These are phyloP conservation scores for Alliaria petiolata DNA, from an alignment of 345 rosid genomes.

Conservation along the genomic window DNA sequence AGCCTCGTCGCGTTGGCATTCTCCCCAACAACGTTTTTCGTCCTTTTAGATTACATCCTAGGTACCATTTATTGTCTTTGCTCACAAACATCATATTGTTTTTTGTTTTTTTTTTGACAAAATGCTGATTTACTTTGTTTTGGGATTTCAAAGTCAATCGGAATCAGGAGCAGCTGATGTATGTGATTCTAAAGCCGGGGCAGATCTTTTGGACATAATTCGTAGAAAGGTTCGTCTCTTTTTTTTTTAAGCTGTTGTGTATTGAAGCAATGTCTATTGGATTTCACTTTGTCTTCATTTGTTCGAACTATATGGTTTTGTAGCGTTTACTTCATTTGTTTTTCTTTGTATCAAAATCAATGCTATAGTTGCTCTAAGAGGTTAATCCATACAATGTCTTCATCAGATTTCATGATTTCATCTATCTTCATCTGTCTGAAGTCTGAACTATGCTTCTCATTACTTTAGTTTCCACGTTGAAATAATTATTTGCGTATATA, in stretches of 20 bases:
- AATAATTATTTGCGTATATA: background rate
- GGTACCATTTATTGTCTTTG: constrained; percentile 35
- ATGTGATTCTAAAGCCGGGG: constrained; percentile 49
- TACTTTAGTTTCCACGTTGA: background rate
- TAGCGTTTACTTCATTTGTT: background rate
- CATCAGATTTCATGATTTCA: background rate
- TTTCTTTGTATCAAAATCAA: background rate
- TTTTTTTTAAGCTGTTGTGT: background rate
- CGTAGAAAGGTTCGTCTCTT: constrained; percentile 44
- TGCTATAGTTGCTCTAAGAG: background rate
- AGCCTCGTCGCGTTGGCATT: constrained; percentile 67
- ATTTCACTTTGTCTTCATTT: background rate
- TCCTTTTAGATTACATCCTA: constrained; percentile 49
- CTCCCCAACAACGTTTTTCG: constrained; percentile 36
- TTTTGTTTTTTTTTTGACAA: background rate
- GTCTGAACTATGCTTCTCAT: background rate
- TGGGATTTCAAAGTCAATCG: constrained; percentile 18
- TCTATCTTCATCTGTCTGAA: background rate
- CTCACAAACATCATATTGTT: background rate
- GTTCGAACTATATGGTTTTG: background rate
- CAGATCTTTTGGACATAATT: constrained; percentile 67
- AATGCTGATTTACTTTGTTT: background rate
- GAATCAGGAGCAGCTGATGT: constrained; percentile 35
- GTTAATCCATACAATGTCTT: background rate
- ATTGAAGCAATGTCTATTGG: background rate